phyloP scores from a whole-genome alignment of 2,329 filamentous ascomycete genomes.

The Lizonia empirigonia region DNA sequence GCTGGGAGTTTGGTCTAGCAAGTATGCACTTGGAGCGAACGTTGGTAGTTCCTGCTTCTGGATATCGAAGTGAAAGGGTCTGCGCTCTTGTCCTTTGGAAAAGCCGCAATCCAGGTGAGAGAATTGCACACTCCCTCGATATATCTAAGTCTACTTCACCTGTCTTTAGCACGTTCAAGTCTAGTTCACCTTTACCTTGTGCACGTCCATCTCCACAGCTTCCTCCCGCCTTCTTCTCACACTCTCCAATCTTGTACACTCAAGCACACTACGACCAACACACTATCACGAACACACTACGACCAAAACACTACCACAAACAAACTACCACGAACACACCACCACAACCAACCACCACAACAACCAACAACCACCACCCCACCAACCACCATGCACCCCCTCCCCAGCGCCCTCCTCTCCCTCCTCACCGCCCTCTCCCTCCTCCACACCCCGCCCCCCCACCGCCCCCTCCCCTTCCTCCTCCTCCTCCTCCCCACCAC shows the following conservation, averaged over 20 bases:
- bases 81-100: too few relatives aligned
- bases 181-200: background rate
- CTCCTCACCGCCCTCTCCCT: conserved; percentile 14
- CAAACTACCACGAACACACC: background rate
- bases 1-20: background rate
- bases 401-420: background rate
- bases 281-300: background rate
- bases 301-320: background rate
- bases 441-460: conserved; percentile 23
- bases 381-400: background rate
- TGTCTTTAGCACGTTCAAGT: too few relatives aligned
- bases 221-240: too few relatives aligned
- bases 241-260: too few relatives aligned
- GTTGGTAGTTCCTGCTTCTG: background rate
- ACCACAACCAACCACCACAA: background rate
- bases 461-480: conserved; percentile 17
- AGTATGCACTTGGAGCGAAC: background rate
- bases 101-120: background rate
- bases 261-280: background rate
- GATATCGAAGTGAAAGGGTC: too few relatives aligned
- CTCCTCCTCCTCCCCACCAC: conserved; percentile 15
- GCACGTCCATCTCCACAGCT: too few relatives aligned
- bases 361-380: background rate
- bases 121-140: too few relatives aligned
- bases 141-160: too few relatives aligned